Conservation (phyloP, 2,329 filamentous ascomycete species). For the Cryoendolithus antarcticus region DNA sequence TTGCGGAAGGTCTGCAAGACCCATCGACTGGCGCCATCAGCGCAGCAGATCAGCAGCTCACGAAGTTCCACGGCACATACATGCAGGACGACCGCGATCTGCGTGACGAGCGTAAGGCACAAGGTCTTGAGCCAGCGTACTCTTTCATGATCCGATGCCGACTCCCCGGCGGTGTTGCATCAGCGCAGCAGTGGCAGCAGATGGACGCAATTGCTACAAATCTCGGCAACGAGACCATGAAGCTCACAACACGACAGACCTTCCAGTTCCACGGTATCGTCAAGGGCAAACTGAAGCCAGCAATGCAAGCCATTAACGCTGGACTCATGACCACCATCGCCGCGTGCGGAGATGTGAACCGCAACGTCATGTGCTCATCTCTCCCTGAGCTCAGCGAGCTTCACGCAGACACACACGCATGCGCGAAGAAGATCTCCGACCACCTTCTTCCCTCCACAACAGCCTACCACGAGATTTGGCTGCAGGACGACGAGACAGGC, state of each 20-base stretch:
- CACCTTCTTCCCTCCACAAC: conserved; percentile 82
- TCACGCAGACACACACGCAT: conserved; percentile 67
- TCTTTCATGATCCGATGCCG: conserved; percentile 98
- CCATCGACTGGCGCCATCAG: conserved; percentile 78
- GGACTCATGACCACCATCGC: conserved; percentile 95
- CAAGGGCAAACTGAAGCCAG: conserved; percentile 88
- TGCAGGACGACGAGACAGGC: conserved; percentile 61
- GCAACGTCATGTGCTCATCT: conserved; percentile 98
- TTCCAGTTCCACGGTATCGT: conserved; percentile 99
- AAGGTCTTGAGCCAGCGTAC: conserved; percentile 96
- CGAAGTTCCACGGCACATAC: conserved; percentile 98
- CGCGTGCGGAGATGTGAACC: conserved; percentile 95
- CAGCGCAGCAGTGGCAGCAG: conserved; percentile 85
- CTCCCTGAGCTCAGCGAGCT: conserved; percentile 73
- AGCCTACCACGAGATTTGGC: conserved; percentile 98
- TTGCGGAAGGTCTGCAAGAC: conserved; percentile 76
- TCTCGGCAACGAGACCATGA: conserved; percentile 97
- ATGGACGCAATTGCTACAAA: conserved; percentile 91
- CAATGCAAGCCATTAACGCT: conserved; percentile 95
- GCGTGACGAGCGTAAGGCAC: conserved; percentile 90
- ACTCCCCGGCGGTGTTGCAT: conserved; percentile 79
- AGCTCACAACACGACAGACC: conserved; percentile 92
- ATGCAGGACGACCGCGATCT: conserved; percentile 98
- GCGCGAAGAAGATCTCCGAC: conserved; percentile 77
- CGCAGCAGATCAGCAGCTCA: conserved; percentile 79